A percentile compares a stretch with the other conserved stretches of the same genome.
phyloP scores from a whole-genome alignment of 2,329 filamentous ascomycete species.

The Claviceps africana region DNA sequence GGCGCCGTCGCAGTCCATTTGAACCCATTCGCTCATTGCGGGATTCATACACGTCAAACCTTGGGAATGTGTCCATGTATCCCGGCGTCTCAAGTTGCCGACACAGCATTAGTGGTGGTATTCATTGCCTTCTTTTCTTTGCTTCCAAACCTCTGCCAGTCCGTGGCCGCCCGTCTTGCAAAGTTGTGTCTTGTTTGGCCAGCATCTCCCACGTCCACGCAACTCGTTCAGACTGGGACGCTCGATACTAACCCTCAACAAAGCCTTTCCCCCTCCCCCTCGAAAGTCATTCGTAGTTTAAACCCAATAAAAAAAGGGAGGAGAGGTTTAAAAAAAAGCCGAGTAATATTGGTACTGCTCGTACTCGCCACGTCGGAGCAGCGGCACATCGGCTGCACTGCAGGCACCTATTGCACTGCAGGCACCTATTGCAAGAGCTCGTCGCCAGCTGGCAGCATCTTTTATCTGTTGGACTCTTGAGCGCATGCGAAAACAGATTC shows the following conservation, averaged over 20 bases:
- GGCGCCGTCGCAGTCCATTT: not conserved
- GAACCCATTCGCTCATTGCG: not conserved
- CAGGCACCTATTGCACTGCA: not conserved
- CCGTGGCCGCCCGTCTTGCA: too few relatives aligned
- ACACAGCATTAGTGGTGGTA: too few relatives aligned
- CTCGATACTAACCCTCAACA: too few relatives aligned
- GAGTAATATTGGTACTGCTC: not conserved
- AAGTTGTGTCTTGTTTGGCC: not conserved
- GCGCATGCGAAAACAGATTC: not conserved
- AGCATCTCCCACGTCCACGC: not conserved
- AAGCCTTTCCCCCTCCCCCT: too few relatives aligned
- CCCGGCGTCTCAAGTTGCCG: too few relatives aligned
- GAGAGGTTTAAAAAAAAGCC: not conserved
- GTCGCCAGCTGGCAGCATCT: not conserved
- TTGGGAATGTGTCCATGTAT: too few relatives aligned
- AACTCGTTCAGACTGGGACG: too few relatives aligned
- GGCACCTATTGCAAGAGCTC: not conserved
- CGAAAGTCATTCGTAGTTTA: too few relatives aligned
- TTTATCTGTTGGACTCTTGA: not conserved
- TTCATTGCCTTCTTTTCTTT: too few relatives aligned
- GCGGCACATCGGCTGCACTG: not conserved
- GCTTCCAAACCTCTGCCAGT: too few relatives aligned
- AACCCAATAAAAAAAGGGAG: not conserved
- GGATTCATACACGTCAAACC: too few relatives aligned
- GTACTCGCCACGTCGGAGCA: not conserved